phyloP scores from a whole-genome alignment of 225 moss, liverwort and hornwort species.

The Anthoceros angustus region DNA sequence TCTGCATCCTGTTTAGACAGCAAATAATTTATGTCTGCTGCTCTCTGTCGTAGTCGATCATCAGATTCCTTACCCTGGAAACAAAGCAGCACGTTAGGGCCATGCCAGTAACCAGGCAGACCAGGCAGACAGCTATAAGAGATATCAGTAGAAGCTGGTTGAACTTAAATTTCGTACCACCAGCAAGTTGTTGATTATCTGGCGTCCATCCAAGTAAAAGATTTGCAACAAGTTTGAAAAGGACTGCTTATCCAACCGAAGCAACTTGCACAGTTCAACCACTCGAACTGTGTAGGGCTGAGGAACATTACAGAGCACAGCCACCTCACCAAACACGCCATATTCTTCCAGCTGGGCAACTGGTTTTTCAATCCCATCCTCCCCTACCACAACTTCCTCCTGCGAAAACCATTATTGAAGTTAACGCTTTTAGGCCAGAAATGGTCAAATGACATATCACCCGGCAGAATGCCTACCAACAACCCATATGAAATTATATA shows the following conservation, averaged over 20 bases:
- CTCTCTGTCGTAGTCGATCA: slow-evolving; percentile 21
- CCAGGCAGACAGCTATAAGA: no score
- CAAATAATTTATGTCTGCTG: slow-evolving; percentile 24
- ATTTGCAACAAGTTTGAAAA: slow-evolving; percentile 60
- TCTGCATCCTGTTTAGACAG: slow-evolving; percentile 32
- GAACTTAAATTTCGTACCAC: slow-evolving; percentile 30
- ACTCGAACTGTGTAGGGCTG: slow-evolving; percentile 84
- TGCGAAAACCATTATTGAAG: background rate
- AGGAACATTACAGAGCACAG: slow-evolving; percentile 80
- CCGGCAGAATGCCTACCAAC: slow-evolving; percentile 10
- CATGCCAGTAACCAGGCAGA: background rate
- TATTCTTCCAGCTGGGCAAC: background rate
- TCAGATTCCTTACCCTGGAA: slow-evolving; percentile 23
- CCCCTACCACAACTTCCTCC: background rate
- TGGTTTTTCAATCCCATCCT: background rate
- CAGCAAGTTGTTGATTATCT: slow-evolving; percentile 70
- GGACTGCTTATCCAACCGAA: slow-evolving; percentile 52
- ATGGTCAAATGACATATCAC: no score
- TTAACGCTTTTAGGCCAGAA: no score
- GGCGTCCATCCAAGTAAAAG: slow-evolving; percentile 61
- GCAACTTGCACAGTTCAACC: slow-evolving; percentile 50
- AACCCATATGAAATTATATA: slow-evolving; percentile 20
- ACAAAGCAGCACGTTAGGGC: background rate
- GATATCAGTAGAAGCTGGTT: background rate
- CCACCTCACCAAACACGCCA: slow-evolving; percentile 69